A percentile compares a stretch with the other conserved stretches of the same genome.
Conservation (phyloP, 2,329 filamentous ascomycete genomes). For the Paecilomyces formosus region DNA sequence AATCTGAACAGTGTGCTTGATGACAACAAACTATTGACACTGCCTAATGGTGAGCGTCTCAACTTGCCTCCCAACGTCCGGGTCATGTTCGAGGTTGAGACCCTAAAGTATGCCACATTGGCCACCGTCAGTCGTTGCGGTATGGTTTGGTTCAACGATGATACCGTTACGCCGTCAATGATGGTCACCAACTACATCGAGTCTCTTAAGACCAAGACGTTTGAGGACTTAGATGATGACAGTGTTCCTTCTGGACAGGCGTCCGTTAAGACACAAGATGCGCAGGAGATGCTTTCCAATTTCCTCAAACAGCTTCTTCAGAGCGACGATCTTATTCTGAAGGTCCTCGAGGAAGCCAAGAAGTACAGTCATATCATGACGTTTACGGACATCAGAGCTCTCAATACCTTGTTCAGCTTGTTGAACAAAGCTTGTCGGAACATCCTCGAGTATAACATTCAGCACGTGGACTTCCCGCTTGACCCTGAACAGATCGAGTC, state of each 20-base stretch:
- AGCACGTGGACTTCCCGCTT: constrained; percentile 88
- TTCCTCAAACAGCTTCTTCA: constrained; percentile 69
- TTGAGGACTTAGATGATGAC: constrained; percentile 95
- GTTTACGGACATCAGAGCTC: constrained; percentile 81
- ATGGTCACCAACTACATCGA: constrained; percentile 89
- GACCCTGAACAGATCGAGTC: constrained; percentile 83
- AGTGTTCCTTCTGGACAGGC: constrained; percentile 67
- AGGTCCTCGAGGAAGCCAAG: constrained; percentile 67
- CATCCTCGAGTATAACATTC: constrained; percentile 89
- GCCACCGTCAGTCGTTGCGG: constrained; percentile 99
- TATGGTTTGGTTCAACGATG: constrained; percentile 99
- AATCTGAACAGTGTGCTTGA: constrained; percentile 99
- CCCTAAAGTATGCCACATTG: constrained; percentile 90
- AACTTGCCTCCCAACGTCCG: constrained; percentile 91
- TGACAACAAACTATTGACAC: constrained; percentile 94
- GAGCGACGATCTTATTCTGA: constrained; percentile 71
- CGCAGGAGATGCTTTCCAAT: constrained; percentile 73
- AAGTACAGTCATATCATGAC: constrained; percentile 96
- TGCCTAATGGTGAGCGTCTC: constrained; percentile 96
- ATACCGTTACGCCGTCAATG: constrained; percentile 88
- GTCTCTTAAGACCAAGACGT: constrained; percentile 70
- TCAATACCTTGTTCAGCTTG: constrained; percentile 90
- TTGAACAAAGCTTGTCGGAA: constrained; percentile 90
- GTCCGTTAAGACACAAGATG: constrained; percentile 68
- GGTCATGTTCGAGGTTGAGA: constrained; percentile 99